Evolutionary conservation across 2,329 filamentous ascomycete genomes (phyloP), one percentile per base, ranked within the genome.

Genomic region (Metarhizium rileyi): DNA sequence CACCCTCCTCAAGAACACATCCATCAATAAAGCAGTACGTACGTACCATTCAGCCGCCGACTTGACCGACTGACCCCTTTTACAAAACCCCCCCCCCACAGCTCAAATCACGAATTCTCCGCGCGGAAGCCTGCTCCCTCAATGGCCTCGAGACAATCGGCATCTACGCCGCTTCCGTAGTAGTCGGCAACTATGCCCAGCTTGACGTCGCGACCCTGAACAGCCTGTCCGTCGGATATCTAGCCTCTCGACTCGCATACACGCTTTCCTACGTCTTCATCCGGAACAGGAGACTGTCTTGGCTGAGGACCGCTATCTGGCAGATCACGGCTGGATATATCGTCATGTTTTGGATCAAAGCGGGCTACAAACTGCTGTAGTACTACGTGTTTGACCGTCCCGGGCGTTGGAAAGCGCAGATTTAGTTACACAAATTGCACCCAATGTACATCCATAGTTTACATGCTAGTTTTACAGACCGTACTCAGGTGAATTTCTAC

Each of bases 41-140:
- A 3, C 3, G 6, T 23, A 18, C 4, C 4, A 23, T 5, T 12
- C 18, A 3, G 16, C 18, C 25, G 5, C 18, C 1, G 8, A 35
- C 22, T 4, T 16, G 9, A 18, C 14, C 14, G 2, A 4, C 8
- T 22, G 3, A n/a, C 40, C 27, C n/a, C n/a, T n/a, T n/a, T n/a
- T n/a, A n/a, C n/a, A 33, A 42, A 41, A 14, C 3, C 14, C 4
- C 8, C 14, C 2, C 14, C 4, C 8, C 14, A 2, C 53, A 78
- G 61, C 70, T 69, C 26, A 78, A 83, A 59, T 80, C 79, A 58
- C 70, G 71, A 46, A 68, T 76, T 28, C 61, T 80, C 38, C 72
- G 77, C 46, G 69, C 73, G 26, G 74, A 83, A 58, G 74, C 76
- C 20, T 71, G 73, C 4, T 57, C 63, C 10, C 57, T 61, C 43